Conservation (phyloP, 257 asterid genomes). For the Nemophila menziesii region DNA sequence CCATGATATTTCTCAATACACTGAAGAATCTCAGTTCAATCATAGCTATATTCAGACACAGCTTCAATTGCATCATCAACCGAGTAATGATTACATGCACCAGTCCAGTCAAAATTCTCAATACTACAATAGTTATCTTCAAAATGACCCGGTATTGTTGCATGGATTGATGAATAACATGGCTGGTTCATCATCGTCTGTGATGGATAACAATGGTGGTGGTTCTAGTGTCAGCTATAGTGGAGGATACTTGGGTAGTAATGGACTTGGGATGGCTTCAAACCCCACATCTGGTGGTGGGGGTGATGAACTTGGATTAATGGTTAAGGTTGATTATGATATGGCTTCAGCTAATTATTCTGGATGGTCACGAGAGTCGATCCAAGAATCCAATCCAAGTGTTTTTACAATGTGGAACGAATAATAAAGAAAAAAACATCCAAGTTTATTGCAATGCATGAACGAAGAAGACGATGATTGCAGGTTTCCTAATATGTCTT, state of each 20-base stretch:
- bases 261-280: conserved; percentile 24
- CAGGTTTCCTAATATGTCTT: not conserved
- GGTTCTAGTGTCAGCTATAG: conserved; percentile 24
- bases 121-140: conserved; percentile 29
- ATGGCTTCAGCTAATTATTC: conserved; percentile 29
- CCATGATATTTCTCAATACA: conserved; percentile 33
- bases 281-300: conserved; percentile 23
- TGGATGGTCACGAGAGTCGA: conserved; percentile 61
- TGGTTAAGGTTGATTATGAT: conserved; percentile 76
- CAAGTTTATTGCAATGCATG: no score
- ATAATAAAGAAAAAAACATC: conserved; percentile 7
- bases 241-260: conserved; percentile 38
- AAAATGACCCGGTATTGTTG: conserved; percentile 37
- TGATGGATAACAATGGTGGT: conserved; percentile 32
- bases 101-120: conserved; percentile 10
- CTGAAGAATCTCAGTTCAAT: conserved; percentile 25
- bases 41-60: conserved; percentile 51
- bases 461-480: not conserved
- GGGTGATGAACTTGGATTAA: conserved; percentile 33
- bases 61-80: conserved; percentile 36
- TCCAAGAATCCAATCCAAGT: conserved; percentile 45
- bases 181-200: conserved; percentile 19
- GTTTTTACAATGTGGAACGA: conserved; percentile 67
- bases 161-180: conserved; percentile 59
- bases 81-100: conserved; percentile 13